These are phyloP conservation scores for Xylariales sp. DNA, from an alignment of 2,329 filamentous ascomycete genomes.

Conservation along the genomic window DNA sequence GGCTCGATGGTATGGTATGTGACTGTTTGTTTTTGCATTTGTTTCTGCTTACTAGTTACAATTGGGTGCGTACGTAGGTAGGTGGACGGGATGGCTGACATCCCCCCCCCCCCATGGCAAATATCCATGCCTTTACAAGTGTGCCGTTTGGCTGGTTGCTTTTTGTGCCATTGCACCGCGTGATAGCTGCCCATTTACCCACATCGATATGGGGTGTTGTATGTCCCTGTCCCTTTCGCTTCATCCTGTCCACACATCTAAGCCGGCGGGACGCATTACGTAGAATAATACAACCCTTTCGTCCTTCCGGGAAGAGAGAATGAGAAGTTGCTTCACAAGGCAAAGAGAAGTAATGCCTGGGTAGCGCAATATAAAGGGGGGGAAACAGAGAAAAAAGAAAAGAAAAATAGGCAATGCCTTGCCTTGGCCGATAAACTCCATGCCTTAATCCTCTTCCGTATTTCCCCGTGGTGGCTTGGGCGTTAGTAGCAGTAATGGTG, in stretches of 20 bases:
- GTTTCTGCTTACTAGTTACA: conserved; percentile 28
- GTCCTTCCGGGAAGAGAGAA: conserved; percentile 8
- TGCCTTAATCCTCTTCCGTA: conserved; percentile 28
- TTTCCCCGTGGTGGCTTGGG: conserved; percentile 19
- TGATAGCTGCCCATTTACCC: conserved; percentile 3
- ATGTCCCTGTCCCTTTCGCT: conserved; percentile 1
- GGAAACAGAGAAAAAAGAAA: background rate
- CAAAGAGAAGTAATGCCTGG: conserved; percentile 15
- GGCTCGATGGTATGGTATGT: background rate
- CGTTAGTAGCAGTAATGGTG: background rate
- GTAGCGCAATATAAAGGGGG: conserved; percentile 23
- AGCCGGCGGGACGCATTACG: conserved; percentile 26
- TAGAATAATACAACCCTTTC: conserved; percentile 15
- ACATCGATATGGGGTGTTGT: conserved; percentile 6
- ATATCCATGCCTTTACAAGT: conserved; percentile 14
- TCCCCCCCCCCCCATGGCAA: conserved; percentile 24
- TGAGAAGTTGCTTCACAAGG: conserved; percentile 12
- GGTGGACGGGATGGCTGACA: conserved; percentile 1
- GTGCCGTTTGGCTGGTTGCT: conserved; percentile 1
- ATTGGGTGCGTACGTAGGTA: conserved; percentile 13
- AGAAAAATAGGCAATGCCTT: conserved; percentile 21
- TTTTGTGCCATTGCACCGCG: conserved; percentile 2
- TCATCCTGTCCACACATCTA: conserved; percentile 5
- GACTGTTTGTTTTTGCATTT: conserved; percentile 23
- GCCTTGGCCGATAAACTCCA: conserved; percentile 32